phyloP scores from a whole-genome alignment of 345 rosid species.

The Cardamine chenopodiifolia region DNA sequence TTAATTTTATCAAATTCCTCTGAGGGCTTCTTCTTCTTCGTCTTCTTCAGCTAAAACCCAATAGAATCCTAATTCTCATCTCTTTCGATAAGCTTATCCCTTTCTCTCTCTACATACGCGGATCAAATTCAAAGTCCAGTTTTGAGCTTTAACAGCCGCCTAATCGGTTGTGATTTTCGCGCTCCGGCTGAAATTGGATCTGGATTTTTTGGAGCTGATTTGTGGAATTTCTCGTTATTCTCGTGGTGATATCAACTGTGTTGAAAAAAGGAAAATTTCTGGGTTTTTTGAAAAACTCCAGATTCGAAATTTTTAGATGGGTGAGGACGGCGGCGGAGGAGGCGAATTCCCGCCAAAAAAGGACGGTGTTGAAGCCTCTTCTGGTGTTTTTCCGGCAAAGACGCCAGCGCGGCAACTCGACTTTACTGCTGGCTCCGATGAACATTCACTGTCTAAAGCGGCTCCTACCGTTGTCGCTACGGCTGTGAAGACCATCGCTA shows the following conservation, averaged over 20 bases:
- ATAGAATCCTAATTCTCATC: conserved; percentile 36
- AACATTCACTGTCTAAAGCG: conserved; percentile 54
- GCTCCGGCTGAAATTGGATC: conserved; percentile 49
- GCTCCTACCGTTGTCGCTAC: conserved; percentile 25
- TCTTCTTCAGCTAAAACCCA: conserved; percentile 40
- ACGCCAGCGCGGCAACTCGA: conserved; percentile 92
- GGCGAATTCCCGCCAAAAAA: conserved; percentile 74
- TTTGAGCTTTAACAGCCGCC: conserved; percentile 48
- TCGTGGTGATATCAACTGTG: conserved; percentile 28
- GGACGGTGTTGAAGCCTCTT: conserved; percentile 48
- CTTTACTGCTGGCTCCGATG: conserved; percentile 63
- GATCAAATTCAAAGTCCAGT: conserved; percentile 44
- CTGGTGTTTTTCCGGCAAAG: conserved; percentile 55
- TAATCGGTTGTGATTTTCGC: conserved; percentile 35
- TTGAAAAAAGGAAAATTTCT: conserved; percentile 29
- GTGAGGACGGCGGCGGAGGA: conserved; percentile 61
- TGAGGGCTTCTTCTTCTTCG: conserved; percentile 38
- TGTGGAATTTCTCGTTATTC: conserved; percentile 35
- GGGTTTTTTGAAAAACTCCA: conserved; percentile 3
- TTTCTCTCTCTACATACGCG: conserved; percentile 28
- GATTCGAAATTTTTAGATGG: conserved; percentile 55
- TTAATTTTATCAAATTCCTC: conserved; percentile 14
- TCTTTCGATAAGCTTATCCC: conserved; percentile 18
- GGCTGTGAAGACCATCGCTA: background rate
- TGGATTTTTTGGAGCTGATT: conserved; percentile 47